A percentile compares a stretch with the other conserved stretches of the same genome.
phyloP scores from a whole-genome alignment of 345 rosid genomes.

The Aurinia saxatilis region DNA sequence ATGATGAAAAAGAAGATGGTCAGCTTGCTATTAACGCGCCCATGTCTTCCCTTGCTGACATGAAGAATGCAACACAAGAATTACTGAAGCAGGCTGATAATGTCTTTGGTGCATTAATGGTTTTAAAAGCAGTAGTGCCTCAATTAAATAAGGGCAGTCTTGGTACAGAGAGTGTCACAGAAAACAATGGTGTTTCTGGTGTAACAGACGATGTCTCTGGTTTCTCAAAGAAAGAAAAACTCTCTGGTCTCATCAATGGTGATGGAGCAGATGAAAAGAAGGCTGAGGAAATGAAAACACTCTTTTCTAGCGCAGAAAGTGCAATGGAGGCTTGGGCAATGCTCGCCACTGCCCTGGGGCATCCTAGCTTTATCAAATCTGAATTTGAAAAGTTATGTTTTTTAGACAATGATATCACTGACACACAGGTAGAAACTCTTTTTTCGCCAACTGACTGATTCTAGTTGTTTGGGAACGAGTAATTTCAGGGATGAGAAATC shows the following conservation, averaged over 20 bases:
- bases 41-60: slow-evolving; percentile 70
- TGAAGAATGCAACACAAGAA: slow-evolving; percentile 73
- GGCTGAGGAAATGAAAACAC: slow-evolving; percentile 81
- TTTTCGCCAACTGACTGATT: neutral
- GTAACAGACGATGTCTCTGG: slow-evolving; percentile 16
- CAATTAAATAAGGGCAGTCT: slow-evolving; percentile 49
- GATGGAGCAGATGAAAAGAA: slow-evolving; percentile 49
- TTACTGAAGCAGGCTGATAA: slow-evolving; percentile 79
- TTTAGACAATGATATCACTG: slow-evolving; percentile 72
- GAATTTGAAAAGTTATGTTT: slow-evolving; percentile 95
- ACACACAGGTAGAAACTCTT: slow-evolving; percentile 64
- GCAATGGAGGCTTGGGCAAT: slow-evolving; percentile 99
- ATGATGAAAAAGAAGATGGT: slow-evolving; percentile 35
- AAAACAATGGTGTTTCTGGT: slow-evolving; percentile 16
- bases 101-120: slow-evolving; percentile 83
- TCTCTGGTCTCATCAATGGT: slow-evolving; percentile 32
- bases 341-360: slow-evolving; percentile 94
- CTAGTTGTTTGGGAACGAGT: neutral
- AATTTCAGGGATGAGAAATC: neutral
- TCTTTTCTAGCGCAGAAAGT: slow-evolving; percentile 82
- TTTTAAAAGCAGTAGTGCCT: slow-evolving; percentile 67
- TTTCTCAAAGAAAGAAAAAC: slow-evolving; percentile 30
- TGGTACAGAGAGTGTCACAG: slow-evolving; percentile 21
- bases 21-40: slow-evolving; percentile 22
- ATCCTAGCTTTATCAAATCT: slow-evolving; percentile 90